Percentiles rank a stretch among this genome's conserved stretches.
phyloP scores from a whole-genome alignment of 352 stramenopile genomes.

The Globisporangium irregulare region DNA sequence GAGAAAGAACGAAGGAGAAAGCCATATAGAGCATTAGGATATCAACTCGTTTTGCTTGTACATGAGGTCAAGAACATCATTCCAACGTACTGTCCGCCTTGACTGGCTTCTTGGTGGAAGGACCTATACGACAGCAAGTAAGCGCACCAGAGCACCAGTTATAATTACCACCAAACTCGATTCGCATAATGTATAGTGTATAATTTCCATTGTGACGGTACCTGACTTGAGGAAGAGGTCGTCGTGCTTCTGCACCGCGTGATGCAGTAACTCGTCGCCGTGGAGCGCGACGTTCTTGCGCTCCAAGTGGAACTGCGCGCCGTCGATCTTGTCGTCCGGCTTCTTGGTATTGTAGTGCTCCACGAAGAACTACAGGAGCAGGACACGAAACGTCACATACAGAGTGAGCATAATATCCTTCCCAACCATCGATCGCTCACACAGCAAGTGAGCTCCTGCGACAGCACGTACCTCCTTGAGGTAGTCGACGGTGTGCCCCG shows the following conservation, averaged over 20 bases:
- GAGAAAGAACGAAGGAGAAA: background rate
- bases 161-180: too few species aligned
- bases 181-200: too few species aligned
- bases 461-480: slow-evolving; percentile 56
- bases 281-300: slow-evolving; percentile 58
- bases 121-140: slow-evolving; percentile 17
- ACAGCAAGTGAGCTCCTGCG: background rate
- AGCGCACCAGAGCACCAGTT: background rate
- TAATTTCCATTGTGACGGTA: slow-evolving; percentile 1
- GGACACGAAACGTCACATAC: background rate
- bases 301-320: slow-evolving; percentile 60
- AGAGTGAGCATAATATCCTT: background rate
- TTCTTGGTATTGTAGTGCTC: slow-evolving; percentile 91
- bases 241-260: slow-evolving; percentile 81
- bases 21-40: background rate
- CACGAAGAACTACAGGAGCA: slow-evolving; percentile 74
- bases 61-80: slow-evolving; percentile 4
- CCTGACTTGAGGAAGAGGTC: slow-evolving; percentile 81
- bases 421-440: background rate
- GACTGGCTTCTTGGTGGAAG: slow-evolving; percentile 54
- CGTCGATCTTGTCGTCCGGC: slow-evolving; percentile 58
- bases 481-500: slow-evolving; percentile 75
- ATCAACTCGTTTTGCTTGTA: background rate
- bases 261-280: slow-evolving; percentile 76
- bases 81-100: slow-evolving; percentile 31